Evolutionary conservation across 495 filamentous ascomycete genomes (phyloP).

Genomic region (Extremus antarcticus): DNA sequence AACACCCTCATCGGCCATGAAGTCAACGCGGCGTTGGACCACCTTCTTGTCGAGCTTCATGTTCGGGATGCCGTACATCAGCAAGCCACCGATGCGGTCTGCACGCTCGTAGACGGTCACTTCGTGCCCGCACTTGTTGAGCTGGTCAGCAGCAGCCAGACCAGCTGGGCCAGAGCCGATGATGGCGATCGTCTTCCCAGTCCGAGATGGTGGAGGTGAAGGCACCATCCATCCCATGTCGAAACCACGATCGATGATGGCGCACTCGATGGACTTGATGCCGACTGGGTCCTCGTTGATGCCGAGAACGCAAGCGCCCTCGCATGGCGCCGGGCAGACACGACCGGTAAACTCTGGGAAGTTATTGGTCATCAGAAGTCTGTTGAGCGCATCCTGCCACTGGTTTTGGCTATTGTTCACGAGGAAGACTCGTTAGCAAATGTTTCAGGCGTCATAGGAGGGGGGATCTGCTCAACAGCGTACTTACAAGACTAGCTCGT

Average conservation of each 20-base stretch:
- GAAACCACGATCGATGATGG: constrained; percentile 97
- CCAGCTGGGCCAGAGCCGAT: constrained; percentile 93
- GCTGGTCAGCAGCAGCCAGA: constrained; percentile 85
- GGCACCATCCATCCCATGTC: constrained; percentile 99
- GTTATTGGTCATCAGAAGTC: constrained; percentile 97
- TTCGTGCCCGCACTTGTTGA: constrained; percentile 84
- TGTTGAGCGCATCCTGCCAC: constrained; percentile 92
- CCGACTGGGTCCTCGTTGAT: constrained; percentile 98
- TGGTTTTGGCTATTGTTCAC: constrained; percentile 58
- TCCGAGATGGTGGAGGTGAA: constrained; percentile 63
- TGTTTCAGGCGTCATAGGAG: too few relatives aligned
- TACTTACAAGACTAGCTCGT: constrained; percentile 55
- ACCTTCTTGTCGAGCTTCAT: constrained; percentile 99
- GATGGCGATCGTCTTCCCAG: constrained; percentile 82
- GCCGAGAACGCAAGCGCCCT: constrained; percentile 92
- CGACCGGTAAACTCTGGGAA: constrained; percentile 99
- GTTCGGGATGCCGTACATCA: constrained; percentile 99
- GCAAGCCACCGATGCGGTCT: constrained; percentile 82
- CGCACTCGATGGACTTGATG: constrained; percentile 99
- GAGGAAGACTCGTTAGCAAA: neutral
- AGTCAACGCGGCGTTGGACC: constrained; percentile 88
- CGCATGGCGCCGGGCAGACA: constrained; percentile 95
- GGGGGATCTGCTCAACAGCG: too few relatives aligned
- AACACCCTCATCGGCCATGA: constrained; percentile 90
- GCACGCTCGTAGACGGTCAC: constrained; percentile 95